Conservation (phyloP, 2,329 filamentous ascomycete genomes). For the Epichloe sp. region DNA sequence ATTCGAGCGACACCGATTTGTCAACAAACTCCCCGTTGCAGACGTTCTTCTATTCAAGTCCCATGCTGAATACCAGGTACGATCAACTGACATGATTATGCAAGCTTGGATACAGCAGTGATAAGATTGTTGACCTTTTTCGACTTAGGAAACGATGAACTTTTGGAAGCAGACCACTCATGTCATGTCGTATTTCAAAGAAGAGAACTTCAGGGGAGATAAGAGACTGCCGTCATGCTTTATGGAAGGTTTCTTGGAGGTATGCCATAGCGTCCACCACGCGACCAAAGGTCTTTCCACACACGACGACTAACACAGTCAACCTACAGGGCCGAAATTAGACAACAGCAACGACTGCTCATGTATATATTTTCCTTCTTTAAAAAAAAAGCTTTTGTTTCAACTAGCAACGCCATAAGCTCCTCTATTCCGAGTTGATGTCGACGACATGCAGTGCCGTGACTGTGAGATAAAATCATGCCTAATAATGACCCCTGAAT, state of each 20-base stretch:
- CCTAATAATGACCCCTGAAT: slow-evolving; percentile 5
- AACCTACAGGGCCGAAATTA: slow-evolving; percentile 42
- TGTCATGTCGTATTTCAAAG: slow-evolving; percentile 91
- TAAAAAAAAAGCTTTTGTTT: slow-evolving; percentile 7
- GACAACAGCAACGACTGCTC: slow-evolving; percentile 13
- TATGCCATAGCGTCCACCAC: slow-evolving; percentile 27
- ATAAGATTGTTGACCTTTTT: neutral
- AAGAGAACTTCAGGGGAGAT: slow-evolving; percentile 61
- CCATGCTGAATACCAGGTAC: slow-evolving; percentile 85
- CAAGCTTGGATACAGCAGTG: neutral
- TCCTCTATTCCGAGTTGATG: slow-evolving; percentile 10
- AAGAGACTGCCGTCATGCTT: slow-evolving; percentile 75
- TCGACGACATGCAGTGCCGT: neutral
- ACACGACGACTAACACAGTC: slow-evolving; percentile 9
- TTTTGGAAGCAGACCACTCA: slow-evolving; percentile 98
- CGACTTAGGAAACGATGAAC: slow-evolving; percentile 80
- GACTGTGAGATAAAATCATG: neutral
- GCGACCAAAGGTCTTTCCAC: neutral
- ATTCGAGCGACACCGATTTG: slow-evolving; percentile 90
- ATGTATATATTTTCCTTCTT: slow-evolving; percentile 22
- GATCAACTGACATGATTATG: slow-evolving; percentile 20
- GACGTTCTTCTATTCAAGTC: slow-evolving; percentile 87
- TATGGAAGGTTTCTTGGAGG: slow-evolving; percentile 91
- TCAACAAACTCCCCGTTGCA: slow-evolving; percentile 75
- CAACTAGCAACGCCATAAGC: slow-evolving; percentile 20